Percentiles rank a stretch among this genome's conserved stretches.
Evolutionary conservation across 139 green algal species (phyloP).

Genomic region (Tetraselmis striata): DNA sequence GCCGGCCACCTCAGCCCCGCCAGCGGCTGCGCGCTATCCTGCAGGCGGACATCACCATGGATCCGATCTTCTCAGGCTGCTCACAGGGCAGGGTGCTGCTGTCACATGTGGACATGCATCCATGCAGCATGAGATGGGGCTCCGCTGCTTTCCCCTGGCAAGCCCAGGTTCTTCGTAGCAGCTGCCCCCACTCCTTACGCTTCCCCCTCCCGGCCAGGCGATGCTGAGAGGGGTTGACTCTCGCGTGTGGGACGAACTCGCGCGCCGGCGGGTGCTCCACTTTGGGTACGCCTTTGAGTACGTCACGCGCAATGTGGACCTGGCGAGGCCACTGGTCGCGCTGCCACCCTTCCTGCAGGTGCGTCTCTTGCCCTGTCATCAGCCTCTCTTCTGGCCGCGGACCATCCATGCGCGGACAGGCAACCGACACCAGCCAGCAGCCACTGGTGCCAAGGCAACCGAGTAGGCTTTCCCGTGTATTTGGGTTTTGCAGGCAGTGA

Average conservation of each 20-base stretch:
- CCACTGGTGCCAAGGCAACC: not conserved
- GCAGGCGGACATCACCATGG: too few species aligned
- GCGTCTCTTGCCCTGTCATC: not conserved
- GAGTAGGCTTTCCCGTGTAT: not conserved
- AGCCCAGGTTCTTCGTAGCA: constrained; percentile 3
- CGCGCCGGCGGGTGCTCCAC: constrained; percentile 77
- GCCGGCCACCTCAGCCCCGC: not conserved
- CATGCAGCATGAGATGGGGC: too few species aligned
- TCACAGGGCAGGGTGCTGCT: too few species aligned
- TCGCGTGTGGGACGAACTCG: constrained; percentile 50
- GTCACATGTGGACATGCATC: too few species aligned
- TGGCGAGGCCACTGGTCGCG: not conserved
- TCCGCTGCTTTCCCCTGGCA: not conserved
- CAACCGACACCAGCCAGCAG: not conserved
- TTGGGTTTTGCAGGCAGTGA: not conserved
- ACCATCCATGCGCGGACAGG: not conserved
- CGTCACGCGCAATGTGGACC: constrained; percentile 18
- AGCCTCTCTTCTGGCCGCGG: not conserved
- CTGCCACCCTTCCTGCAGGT: constrained; percentile 1
- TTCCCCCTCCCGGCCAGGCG: not conserved
- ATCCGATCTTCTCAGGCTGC: too few species aligned
- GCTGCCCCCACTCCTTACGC: not conserved
- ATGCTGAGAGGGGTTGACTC: constrained; percentile 53
- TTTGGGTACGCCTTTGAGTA: constrained; percentile 78
- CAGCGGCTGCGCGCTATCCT: too few species aligned